Percentiles rank a stretch among this genome's conserved stretches.
phyloP scores from a whole-genome alignment of 805 yeast genomes.

The Barnettozyma populi region DNA sequence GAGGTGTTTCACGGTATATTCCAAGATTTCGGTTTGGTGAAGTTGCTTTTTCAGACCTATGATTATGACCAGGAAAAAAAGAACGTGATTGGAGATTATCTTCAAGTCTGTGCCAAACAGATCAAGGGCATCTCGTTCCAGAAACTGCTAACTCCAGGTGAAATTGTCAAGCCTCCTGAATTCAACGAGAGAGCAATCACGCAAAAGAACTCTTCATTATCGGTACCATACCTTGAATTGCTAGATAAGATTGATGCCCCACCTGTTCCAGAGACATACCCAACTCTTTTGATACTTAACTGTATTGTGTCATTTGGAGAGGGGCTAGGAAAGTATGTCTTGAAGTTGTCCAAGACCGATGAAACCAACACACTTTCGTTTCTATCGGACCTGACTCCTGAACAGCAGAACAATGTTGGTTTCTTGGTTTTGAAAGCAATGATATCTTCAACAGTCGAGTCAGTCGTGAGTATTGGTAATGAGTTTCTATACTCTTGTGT shows the following conservation, averaged over 20 bases:
- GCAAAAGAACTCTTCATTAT: constrained; percentile 37
- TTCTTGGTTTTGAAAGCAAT: constrained; percentile 20
- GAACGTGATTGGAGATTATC: constrained; percentile 52
- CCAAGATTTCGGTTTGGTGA: constrained; percentile 47
- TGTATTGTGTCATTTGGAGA: constrained; percentile 56
- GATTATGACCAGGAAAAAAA: constrained; percentile 66
- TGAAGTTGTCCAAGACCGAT: constrained; percentile 31
- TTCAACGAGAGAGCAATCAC: constrained; percentile 32
- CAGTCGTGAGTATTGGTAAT: constrained; percentile 40
- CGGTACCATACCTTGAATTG: constrained; percentile 61
- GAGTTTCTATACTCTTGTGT: constrained; percentile 58
- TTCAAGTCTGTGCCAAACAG: constrained; percentile 37
- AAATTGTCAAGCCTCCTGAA: constrained; percentile 24
- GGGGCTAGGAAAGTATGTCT: constrained; percentile 54
- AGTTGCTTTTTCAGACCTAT: constrained; percentile 51
- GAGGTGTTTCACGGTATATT: constrained; percentile 66
- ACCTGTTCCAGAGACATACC: constrained; percentile 53
- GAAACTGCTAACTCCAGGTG: constrained; percentile 30
- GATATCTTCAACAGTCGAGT: constrained; percentile 32
- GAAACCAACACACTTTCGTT: constrained; percentile 11
- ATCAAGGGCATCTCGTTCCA: constrained; percentile 27
- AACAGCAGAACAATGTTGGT: constrained; percentile 12
- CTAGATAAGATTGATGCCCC: constrained; percentile 84
- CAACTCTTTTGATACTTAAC: constrained; percentile 49
- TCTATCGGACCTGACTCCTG: constrained; percentile 9